These are phyloP conservation scores for Podospora pseudoanserina DNA, from an alignment of 495 filamentous ascomycete species.

Conservation along the genomic window DNA sequence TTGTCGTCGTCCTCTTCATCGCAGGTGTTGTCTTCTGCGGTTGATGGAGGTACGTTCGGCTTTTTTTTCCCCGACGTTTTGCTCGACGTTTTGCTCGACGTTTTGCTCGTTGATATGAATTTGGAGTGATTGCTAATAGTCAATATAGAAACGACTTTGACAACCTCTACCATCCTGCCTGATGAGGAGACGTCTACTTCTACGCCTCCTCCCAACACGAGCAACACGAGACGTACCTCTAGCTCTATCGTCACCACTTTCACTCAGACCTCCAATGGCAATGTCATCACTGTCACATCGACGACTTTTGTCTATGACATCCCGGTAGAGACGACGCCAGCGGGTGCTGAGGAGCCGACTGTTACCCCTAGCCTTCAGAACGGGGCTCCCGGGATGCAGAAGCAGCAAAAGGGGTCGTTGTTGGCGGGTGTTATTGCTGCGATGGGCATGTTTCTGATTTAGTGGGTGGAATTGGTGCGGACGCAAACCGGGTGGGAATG, in stretches of 20 bases:
- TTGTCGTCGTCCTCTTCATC: slow-evolving; percentile 18
- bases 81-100: not conserved
- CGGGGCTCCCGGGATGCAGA: slow-evolving; percentile 16
- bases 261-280: slow-evolving; percentile 40
- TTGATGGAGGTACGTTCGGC: slow-evolving; percentile 29
- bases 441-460: slow-evolving; percentile 17
- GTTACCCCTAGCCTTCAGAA: slow-evolving; percentile 37
- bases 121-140: not conserved
- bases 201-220: not conserved
- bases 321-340: slow-evolving; percentile 11
- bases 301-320: slow-evolving; percentile 28
- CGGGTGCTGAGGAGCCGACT: slow-evolving; percentile 15
- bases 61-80: not conserved
- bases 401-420: slow-evolving; percentile 20
- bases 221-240: slow-evolving; percentile 17
- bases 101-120: not conserved
- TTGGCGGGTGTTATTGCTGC: slow-evolving; percentile 32
- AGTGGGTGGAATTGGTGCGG: not conserved
- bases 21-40: slow-evolving; percentile 21
- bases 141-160: slow-evolving; percentile 22
- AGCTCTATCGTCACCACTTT: slow-evolving; percentile 26
- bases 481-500: not conserved
- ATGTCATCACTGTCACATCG: slow-evolving; percentile 27
- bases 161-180: slow-evolving; percentile 15
- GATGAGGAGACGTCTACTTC: slow-evolving; percentile 7